These are phyloP conservation scores for Asterophora lycoperdoides DNA, from an alignment of 768 basidiomycete genomes.

Conservation along the genomic window DNA sequence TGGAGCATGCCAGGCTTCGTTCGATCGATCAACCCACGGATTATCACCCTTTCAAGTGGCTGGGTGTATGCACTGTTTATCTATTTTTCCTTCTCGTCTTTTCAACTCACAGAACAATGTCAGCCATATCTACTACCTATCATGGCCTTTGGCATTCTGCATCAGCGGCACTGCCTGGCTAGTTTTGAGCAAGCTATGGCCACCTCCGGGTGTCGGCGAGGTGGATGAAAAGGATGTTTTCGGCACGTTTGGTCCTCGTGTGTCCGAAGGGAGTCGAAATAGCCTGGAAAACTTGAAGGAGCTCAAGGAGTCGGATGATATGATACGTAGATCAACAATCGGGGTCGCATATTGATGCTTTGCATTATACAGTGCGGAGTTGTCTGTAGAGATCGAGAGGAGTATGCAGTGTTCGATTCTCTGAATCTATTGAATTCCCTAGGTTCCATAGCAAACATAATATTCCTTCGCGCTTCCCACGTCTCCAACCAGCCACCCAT, in stretches of 20 bases:
- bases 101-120: neutral
- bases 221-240: slow-evolving; percentile 20
- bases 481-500: neutral
- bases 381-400: too few relatives aligned
- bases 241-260: slow-evolving; percentile 16
- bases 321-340: too few relatives aligned
- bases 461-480: neutral
- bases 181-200: slow-evolving; percentile 19
- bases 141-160: slow-evolving; percentile 22
- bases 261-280: neutral
- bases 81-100: neutral
- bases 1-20: slow-evolving; percentile 27
- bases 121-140: slow-evolving; percentile 25
- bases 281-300: neutral
- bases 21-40: slow-evolving; percentile 15
- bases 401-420: too few relatives aligned
- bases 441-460: too few relatives aligned
- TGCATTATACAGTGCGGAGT: too few relatives aligned
- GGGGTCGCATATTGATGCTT: neutral
- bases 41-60: slow-evolving; percentile 12
- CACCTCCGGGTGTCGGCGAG: slow-evolving; percentile 21
- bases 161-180: slow-evolving; percentile 22
- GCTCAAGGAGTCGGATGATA: neutral
- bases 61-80: slow-evolving; percentile 24
- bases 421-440: too few relatives aligned